Conservation (phyloP, 768 basidiomycete species). For the Tylopilus cervinicoccineus region DNA sequence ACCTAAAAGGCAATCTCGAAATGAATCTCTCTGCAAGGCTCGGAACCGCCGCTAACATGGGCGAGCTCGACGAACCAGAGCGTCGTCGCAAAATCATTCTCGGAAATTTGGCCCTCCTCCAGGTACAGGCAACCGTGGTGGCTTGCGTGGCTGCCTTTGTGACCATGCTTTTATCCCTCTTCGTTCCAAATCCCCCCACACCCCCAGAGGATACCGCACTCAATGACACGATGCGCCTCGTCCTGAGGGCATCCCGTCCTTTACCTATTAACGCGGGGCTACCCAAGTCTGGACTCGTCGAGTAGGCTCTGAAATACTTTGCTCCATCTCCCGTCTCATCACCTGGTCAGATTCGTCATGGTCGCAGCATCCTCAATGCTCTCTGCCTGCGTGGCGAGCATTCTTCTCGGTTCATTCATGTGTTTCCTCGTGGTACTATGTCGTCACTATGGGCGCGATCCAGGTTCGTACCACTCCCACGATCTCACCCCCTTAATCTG, state of each 20-base stretch:
- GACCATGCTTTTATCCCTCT: slow-evolving; percentile 65
- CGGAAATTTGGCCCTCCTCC: slow-evolving; percentile 83
- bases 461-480: slow-evolving; percentile 49
- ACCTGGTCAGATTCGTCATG: slow-evolving; percentile 58
- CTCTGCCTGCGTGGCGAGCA: slow-evolving; percentile 70
- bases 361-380: slow-evolving; percentile 77
- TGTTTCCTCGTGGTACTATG: slow-evolving; percentile 77
- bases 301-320: slow-evolving; percentile 28
- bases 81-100: slow-evolving; percentile 62
- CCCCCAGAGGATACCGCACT: slow-evolving; percentile 4
- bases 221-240: slow-evolving; percentile 12
- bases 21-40: slow-evolving; percentile 97
- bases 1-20: slow-evolving; percentile 97
- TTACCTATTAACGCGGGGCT: slow-evolving; percentile 25
- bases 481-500: not conserved
- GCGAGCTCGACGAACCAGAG: slow-evolving; percentile 74
- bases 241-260: slow-evolving; percentile 19
- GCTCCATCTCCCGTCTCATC: slow-evolving; percentile 4
- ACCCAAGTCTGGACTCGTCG: slow-evolving; percentile 35
- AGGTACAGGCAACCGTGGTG: slow-evolving; percentile 90
- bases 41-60: slow-evolving; percentile 93
- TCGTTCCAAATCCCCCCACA: slow-evolving; percentile 41
- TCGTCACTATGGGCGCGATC: slow-evolving; percentile 71
- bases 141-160: slow-evolving; percentile 82
- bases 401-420: slow-evolving; percentile 92